A percentile compares a stretch with the other conserved stretches of the same genome.
phyloP scores from a whole-genome alignment of 495 filamentous ascomycete species.

The Parachaetomium inaequale region DNA sequence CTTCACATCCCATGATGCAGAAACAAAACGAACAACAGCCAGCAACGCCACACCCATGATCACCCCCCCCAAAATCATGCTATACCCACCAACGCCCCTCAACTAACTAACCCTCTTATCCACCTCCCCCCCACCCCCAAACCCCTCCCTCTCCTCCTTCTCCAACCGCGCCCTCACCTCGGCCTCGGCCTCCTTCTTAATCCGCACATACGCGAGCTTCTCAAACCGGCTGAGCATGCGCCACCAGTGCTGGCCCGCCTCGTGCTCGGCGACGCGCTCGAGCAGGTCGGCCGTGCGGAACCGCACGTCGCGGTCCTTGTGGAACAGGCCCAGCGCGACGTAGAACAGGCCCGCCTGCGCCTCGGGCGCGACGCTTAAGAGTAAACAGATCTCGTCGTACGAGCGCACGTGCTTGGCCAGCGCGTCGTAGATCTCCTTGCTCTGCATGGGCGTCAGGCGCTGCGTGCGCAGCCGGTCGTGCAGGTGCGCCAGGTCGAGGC shows the following conservation, averaged over 20 bases:
- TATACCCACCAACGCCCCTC: not conserved
- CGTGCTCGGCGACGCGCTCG: slow-evolving; percentile 77
- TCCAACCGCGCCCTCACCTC: slow-evolving; percentile 34
- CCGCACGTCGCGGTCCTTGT: slow-evolving; percentile 76
- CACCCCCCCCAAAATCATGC: not conserved
- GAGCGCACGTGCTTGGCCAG: slow-evolving; percentile 70
- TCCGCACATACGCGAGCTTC: slow-evolving; percentile 71
- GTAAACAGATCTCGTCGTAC: slow-evolving; percentile 84
- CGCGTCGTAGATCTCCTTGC: slow-evolving; percentile 75
- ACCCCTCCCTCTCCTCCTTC: not conserved
- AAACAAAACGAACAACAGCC: not conserved
- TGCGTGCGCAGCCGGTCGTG: slow-evolving; percentile 83
- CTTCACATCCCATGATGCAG: not conserved
- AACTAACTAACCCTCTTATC: slow-evolving; percentile 2
- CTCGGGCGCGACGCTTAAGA: slow-evolving; percentile 83
- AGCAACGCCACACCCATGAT: not conserved
- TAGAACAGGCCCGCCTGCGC: slow-evolving; percentile 89
- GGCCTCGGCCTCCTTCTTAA: slow-evolving; percentile 60
- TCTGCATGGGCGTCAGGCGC: slow-evolving; percentile 65
- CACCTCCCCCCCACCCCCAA: not conserved
- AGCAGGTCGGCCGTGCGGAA: slow-evolving; percentile 73
- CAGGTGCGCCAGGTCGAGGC: slow-evolving; percentile 83
- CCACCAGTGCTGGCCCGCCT: slow-evolving; percentile 94
- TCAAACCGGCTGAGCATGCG: slow-evolving; percentile 78
- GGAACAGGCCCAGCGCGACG: slow-evolving; percentile 87